Evolutionary conservation across 768 basidiomycete species (phyloP), one percentile per base, ranked within the genome.

Genomic region (Xerocomellus amylosporus): DNA sequence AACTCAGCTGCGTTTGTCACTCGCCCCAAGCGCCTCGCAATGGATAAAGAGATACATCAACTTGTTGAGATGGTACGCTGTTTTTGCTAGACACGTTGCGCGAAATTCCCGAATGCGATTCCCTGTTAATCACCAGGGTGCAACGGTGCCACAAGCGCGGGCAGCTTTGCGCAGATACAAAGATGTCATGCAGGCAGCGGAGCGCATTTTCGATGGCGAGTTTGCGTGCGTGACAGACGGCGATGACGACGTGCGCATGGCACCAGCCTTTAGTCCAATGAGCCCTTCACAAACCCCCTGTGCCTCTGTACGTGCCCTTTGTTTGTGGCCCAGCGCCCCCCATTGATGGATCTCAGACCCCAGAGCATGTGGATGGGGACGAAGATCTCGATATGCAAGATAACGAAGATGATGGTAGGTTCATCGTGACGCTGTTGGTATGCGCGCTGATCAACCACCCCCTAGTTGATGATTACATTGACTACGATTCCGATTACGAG

Each of bases 171-270:
- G 78, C 58, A 84, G 85, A 63, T 81, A 88, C 67, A 89, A 84
- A 58, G 93, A 98, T 77, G 92, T 94, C 34, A 91, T 92, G 89
- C 79, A 90, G 65, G 94, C 94, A 14, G 93, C 93, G 3, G 93
- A 93, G 69, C 79, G 79, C 43, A 84, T 92, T 55, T 89, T 92
- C 56, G 86, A 89, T 58, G 94, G 94, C 13, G 84, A 87, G 59
- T 93, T 90, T 63, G 88, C 90, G 62, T 74, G 87, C 65, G 74
- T 91, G n/a, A 71, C 63, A n/a, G 76, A 74, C 34, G 71, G 67
- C 19, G 73, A 83, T 46, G 84, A 75, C 2, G 82, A 85, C 60
- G 74, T 74, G 41, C 74, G 74, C 39, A 81, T 83, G 78, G 67
- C 66, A 15, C 66, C 70, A 20, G 45, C 30, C 30, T 30, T 48